A percentile compares a stretch with the other conserved stretches of the same genome.
These are phyloP conservation scores for Trichophyton benhamiae DNA, from an alignment of 2,329 filamentous ascomycete species.

Conservation along the genomic window DNA sequence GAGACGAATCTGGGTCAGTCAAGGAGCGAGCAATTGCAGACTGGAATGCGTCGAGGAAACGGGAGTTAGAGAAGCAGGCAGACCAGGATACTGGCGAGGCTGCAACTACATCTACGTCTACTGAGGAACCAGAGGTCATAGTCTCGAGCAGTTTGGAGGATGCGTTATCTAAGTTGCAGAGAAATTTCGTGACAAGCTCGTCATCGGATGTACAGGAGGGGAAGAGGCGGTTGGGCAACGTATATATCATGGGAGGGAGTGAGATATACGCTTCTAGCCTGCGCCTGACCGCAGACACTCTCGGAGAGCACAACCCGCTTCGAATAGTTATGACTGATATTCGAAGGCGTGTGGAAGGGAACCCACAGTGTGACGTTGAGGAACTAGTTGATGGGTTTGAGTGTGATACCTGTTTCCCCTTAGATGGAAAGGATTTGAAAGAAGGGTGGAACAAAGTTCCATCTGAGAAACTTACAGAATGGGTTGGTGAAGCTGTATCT, in stretches of 20 bases:
- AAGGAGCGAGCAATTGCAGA: constrained; percentile 24
- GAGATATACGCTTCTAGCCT: constrained; percentile 71
- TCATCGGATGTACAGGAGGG: constrained; percentile 8
- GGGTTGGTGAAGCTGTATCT: constrained; percentile 33
- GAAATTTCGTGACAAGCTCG: constrained; percentile 8
- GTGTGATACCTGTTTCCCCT: constrained; percentile 39
- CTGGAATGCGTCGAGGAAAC: constrained; percentile 21
- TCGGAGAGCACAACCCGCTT: constrained; percentile 18
- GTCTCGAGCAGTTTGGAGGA: constrained; percentile 47
- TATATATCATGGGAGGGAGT: constrained; percentile 83
- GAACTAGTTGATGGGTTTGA: constrained; percentile 25
- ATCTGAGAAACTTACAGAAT: constrained; percentile 25
- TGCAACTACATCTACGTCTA: background rate
- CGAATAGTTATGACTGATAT: constrained; percentile 33
- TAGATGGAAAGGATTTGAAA: constrained; percentile 23
- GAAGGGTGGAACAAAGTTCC: constrained; percentile 25
- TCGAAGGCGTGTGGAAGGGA: constrained; percentile 14
- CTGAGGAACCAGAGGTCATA: constrained; percentile 30
- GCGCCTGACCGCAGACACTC: constrained; percentile 11
- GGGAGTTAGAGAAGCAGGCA: constrained; percentile 15
- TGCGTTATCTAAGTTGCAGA: constrained; percentile 38
- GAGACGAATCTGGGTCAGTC: constrained; percentile 24
- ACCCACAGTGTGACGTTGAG: constrained; percentile 7
- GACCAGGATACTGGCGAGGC: constrained; percentile 9
- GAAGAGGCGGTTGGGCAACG: constrained; percentile 37